Evolutionary conservation across 371 early-diverging fungal species (phyloP).

Genomic region (Actinomucor elegans): DNA sequence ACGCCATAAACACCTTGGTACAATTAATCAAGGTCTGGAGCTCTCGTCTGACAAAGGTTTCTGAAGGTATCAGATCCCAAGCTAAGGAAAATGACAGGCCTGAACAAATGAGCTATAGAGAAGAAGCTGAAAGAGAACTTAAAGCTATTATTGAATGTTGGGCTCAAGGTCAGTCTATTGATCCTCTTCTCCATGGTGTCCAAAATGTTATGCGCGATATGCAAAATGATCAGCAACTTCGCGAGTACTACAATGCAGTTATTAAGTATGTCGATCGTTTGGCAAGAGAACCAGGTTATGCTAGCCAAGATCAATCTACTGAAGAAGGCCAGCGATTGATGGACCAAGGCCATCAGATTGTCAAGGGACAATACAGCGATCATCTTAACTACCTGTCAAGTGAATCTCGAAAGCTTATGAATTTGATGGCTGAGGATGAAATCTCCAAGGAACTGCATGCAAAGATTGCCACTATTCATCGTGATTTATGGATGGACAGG

Average conservation of each 20-base stretch:
- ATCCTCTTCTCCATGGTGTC: conserved; percentile 38
- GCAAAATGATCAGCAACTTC: conserved; percentile 33
- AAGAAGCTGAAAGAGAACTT: conserved; percentile 40
- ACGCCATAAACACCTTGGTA: conserved; percentile 46
- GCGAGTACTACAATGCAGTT: conserved; percentile 33
- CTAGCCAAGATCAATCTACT: conserved; percentile 20
- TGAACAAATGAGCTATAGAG: conserved; percentile 11
- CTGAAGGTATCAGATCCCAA: conserved; percentile 9
- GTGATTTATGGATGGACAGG: conserved; percentile 40
- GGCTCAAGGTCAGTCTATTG: conserved; percentile 52
- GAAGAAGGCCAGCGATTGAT: conserved; percentile 31
- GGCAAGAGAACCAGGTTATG: conserved; percentile 31
- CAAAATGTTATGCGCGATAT: conserved; percentile 32
- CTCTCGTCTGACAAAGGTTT: conserved; percentile 21
- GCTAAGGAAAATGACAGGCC: conserved; percentile 10
- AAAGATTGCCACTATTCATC: conserved; percentile 29
- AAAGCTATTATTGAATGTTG: conserved; percentile 56
- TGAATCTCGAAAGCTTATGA: conserved; percentile 17
- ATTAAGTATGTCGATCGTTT: conserved; percentile 23
- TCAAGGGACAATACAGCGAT: conserved; percentile 22
- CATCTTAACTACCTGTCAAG: conserved; percentile 21
- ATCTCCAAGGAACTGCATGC: conserved; percentile 28
- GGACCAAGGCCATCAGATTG: conserved; percentile 21
- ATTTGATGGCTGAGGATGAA: conserved; percentile 36
- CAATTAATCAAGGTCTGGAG: conserved; percentile 40